These are phyloP conservation scores for Beverwykella pulmonaria DNA, from an alignment of 495 filamentous ascomycete genomes.

Conservation along the genomic window DNA sequence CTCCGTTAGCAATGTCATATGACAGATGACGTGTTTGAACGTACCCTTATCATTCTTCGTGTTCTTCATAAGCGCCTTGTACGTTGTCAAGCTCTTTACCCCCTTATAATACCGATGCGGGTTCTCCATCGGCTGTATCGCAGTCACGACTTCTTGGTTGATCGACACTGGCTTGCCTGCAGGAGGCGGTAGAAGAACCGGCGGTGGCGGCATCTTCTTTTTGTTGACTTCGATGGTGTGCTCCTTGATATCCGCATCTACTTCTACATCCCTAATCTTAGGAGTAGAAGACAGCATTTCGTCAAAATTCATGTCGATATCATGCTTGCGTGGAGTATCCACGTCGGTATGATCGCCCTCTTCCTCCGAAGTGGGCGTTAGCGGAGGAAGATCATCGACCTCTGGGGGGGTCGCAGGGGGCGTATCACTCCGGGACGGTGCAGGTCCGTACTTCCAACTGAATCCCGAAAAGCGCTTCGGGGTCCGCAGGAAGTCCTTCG, in stretches of 20 bases:
- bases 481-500: constrained; percentile 25
- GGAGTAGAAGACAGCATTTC: constrained; percentile 2
- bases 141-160: constrained; percentile 8
- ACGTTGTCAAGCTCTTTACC: constrained; percentile 20
- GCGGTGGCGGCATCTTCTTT: constrained; percentile 14
- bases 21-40: neutral
- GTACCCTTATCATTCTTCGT: constrained; percentile 21
- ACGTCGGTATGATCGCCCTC: constrained; percentile 4
- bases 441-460: constrained; percentile 14
- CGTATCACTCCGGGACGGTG: neutral
- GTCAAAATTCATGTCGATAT: neutral
- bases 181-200: constrained; percentile 12
- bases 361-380: constrained; percentile 25
- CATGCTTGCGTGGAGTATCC: constrained; percentile 8
- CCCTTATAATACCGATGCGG: constrained; percentile 24
- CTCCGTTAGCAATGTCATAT: neutral
- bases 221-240: constrained; percentile 23
- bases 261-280: neutral
- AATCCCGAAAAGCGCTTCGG: constrained; percentile 22
- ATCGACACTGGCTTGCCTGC: constrained; percentile 3
- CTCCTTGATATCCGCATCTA: constrained; percentile 18
- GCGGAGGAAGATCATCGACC: constrained; percentile 25
- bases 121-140: neutral
- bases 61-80: constrained; percentile 17
- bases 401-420: constrained; percentile 21